Evolutionary conservation across 345 rosid genomes (phyloP), one percentile per base, ranked within the genome.

Genomic region (Eucalyptus curtisii): DNA sequence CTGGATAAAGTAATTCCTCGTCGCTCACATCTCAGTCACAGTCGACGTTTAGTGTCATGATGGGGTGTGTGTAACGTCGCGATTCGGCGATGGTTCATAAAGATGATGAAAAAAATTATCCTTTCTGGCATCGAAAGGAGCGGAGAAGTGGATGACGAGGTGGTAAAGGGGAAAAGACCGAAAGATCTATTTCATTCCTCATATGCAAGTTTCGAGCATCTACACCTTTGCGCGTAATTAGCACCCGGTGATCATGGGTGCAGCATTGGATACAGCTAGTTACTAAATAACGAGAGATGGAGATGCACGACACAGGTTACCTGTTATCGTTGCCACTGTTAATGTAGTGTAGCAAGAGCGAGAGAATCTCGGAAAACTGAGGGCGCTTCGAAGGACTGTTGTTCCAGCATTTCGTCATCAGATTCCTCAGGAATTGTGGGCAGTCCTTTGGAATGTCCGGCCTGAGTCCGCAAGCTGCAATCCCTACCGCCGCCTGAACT

Each of bases 371-470:
- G 4, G 95, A 92, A 90, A 96, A 95, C 87, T 94, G 93, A 14
- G 97, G 99, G 47, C 99, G 99, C 92, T 95, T 96, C 37, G 95
- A 92, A 15, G 99, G 99, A 33, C 88, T 86, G 89, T 89, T 94
- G 92, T 94, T 95, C 99, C 99, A 97, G 93, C 99, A 97, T 91
- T 89, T 96, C 76, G 89, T 89, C 99, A 97, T 97, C 47, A 96
- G 93, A 90, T 94, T 89, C 91, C 93, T 95, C 89, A 97, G 91
- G 87, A 92, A 85, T 89, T 91, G 96, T 16, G 99, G 99, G 91
- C 99, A 97, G 90, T 96, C 99, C 92, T 96, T 96, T 4, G 99
- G 98, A 87, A 97, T 95, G 44, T 97, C 99, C 0, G 99, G 99
- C 91, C 99, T 92, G 45, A 97, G 92, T 37, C 99, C 98, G 87